phyloP scores from a whole-genome alignment of 306 rosid genomes.

The Heteromeles arbutifolia region DNA sequence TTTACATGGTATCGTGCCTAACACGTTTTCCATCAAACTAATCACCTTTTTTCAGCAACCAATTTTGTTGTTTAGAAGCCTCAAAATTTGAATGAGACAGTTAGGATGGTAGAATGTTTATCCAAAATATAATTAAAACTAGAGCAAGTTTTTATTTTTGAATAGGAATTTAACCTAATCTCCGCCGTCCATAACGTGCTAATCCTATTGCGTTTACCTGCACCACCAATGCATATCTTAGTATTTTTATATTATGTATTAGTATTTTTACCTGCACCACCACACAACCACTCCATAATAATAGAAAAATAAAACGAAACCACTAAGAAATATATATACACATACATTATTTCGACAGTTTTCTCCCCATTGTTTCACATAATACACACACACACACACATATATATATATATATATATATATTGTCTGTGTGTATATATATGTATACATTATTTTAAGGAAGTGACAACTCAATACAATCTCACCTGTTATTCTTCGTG shows the following conservation, averaged over 20 bases:
- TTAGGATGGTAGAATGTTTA: background rate
- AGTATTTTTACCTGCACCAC: slow-evolving; percentile 22
- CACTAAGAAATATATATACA: background rate
- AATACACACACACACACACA: too few species aligned
- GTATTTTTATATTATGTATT: background rate
- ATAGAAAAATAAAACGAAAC: background rate
- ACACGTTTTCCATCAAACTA: background rate
- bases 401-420: background rate
- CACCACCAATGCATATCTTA: slow-evolving; percentile 5
- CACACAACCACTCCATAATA: background rate
- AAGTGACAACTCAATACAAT: background rate
- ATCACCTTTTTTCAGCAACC: background rate
- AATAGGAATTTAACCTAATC: background rate
- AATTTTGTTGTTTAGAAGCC: background rate
- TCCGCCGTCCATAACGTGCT: background rate
- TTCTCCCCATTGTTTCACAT: background rate
- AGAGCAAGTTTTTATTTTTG: background rate
- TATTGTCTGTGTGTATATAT: background rate
- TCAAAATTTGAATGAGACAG: background rate
- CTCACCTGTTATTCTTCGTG: background rate
- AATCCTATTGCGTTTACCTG: slow-evolving; percentile 15
- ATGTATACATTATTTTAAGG: background rate
- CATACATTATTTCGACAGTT: background rate
- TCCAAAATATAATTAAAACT: background rate
- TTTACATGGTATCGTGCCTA: background rate